Evolutionary conservation across 441 rosid species (phyloP), one percentile per base, ranked within the genome.

Genomic region (Populus hybrid): DNA sequence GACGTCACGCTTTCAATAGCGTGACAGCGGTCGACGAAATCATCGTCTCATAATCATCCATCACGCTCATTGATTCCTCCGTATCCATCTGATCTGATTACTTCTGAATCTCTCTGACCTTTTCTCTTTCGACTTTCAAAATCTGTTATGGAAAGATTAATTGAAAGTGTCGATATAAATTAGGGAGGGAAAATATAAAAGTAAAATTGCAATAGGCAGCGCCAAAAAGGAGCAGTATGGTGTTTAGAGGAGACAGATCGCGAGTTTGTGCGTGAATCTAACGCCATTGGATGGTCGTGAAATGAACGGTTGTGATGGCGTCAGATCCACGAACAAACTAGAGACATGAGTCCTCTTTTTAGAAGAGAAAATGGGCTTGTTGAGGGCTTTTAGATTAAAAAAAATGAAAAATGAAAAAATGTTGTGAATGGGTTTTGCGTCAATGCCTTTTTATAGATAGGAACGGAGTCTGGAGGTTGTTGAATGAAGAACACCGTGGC

Each of bases 1-100:
- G 90, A 34, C 90, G 89, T 91, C 88, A 88, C 8, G 94, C 91
- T 83, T 85, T 86, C 84, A 90, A 80, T 2, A 85, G 84, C 83
- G 86, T 92, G 0, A 85, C 90, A 70, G 88, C 96, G 10, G 94
- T 86, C 26, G 89, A 88, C 16, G 91, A 89, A 12, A 81, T 79
- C 86, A 84, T 16, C 36, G 88, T 81, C 83, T 88, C 89, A 72
- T 82, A 85, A 40, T 91, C 93, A 67, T 82, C 88, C 79, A 63
- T 65, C 79, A 69, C 76, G 64, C 75, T 72, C 66, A 74, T 71
- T 10, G 88, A 72, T 7, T 80, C 86, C 35, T 73, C 83, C 42
- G 83, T 71, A 46, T 82, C 85, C 91, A 85, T 84, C 79, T 11
- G 77, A 77, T 76, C 82, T 24, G 66, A 72, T 59, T 70, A 50